Evolutionary conservation across 1,139 yeast genomes (phyloP).

Genomic region (Zygoascus sp.): DNA sequence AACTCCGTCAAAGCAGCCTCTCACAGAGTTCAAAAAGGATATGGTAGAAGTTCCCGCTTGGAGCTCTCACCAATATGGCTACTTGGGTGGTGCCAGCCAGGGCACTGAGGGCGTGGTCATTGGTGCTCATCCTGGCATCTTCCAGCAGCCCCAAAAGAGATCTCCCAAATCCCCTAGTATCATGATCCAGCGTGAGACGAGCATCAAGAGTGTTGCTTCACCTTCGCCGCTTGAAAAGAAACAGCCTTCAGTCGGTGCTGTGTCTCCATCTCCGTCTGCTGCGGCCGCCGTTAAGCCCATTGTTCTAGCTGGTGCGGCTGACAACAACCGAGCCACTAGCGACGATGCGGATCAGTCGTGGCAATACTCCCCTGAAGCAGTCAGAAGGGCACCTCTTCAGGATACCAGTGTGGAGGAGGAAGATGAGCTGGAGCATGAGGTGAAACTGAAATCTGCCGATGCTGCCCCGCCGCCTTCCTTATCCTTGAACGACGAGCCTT

Average conservation of each 20-base stretch:
- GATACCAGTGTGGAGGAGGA: not conserved
- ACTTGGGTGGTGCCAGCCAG: conserved; percentile 52
- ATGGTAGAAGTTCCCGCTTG: conserved; percentile 41
- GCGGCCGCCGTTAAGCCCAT: not conserved
- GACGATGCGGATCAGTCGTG: conserved; percentile 1
- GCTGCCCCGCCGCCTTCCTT: conserved; percentile 1
- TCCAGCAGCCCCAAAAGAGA: conserved; percentile 20
- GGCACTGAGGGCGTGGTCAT: conserved; percentile 48
- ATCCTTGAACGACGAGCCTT: not conserved
- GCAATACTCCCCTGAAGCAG: conserved; percentile 6
- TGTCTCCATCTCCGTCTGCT: not conserved
- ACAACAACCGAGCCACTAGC: not conserved
- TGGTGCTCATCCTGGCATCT: conserved; percentile 46
- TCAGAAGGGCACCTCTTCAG: not conserved
- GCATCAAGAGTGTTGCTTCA: not conserved
- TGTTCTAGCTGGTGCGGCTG: conserved; percentile 1
- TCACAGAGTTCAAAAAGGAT: conserved; percentile 20
- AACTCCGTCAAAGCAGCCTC: conserved; percentile 28
- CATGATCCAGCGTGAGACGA: conserved; percentile 4
- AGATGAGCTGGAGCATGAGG: not conserved
- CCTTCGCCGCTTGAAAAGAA: not conserved
- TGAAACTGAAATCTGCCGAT: not conserved
- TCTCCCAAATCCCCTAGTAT: conserved; percentile 18
- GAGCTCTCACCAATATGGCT: conserved; percentile 58
- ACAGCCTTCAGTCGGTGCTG: no score